Evolutionary conservation across 768 basidiomycete species (phyloP), one percentile per base, ranked within the genome.

Genomic region (Cystobasidium ongulense): DNA sequence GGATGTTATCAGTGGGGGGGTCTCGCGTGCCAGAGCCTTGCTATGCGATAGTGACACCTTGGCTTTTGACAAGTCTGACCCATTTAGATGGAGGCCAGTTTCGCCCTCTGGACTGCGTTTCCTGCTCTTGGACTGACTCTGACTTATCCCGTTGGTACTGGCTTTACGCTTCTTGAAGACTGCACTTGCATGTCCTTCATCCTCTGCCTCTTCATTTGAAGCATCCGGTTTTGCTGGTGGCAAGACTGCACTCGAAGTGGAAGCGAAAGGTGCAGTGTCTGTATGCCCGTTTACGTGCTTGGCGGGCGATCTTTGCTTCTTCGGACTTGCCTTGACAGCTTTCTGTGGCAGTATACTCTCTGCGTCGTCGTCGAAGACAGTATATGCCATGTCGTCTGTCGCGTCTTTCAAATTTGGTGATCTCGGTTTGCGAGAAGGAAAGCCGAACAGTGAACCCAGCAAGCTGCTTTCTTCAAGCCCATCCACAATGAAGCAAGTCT

Each of bases 111-210:
- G 46, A 21, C 46, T 50, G 18, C 46, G 46, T n/a, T 50, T 50
- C 46, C 46, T 50, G 46, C 46, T 50, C 21, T 21, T 50, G 46
- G 8, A 4, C 46, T 50, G 4, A n/a, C 46, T n/a, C 7, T 50
- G 15, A 50, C 46, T 21, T 17, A 17, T 21, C 46, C 7, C 46
- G 21, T 50, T 21, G 5, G 39, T 31, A 43, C 63, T 64, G 3
- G 63, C 63, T 64, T 39, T 35, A 15, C 63, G 63, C 39, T 61
- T 61, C 59, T 39, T 64, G 63, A 38, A 50, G 5, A 50, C 46
- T 17, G 46, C 46, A 3, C 4, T 8, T 21, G 46, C 46, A 17
- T 11, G n/a, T 11, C 46, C 46, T 50, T 50, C 46, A 21, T 50
- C 46, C 3, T 50, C 46, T 50, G 5, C 46, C 46, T n/a, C 46